phyloP scores from a whole-genome alignment of 495 filamentous ascomycete species.

The Lasiosphaeria ovina region DNA sequence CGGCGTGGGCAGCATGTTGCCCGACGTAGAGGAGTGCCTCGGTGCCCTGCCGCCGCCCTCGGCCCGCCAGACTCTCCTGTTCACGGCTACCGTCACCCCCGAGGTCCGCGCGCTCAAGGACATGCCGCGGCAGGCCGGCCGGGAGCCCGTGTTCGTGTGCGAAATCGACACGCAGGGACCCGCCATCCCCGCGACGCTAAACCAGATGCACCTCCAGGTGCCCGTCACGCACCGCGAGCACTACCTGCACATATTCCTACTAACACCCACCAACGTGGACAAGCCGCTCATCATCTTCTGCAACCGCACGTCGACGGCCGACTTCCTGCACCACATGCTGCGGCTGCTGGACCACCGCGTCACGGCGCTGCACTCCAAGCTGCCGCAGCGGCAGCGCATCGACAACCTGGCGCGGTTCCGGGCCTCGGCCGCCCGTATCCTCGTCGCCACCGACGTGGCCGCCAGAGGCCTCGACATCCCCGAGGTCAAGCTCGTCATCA shows the following conservation, averaged over 20 bases:
- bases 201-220: constrained; percentile 81
- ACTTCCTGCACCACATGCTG: constrained; percentile 81
- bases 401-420: constrained; percentile 89
- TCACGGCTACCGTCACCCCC: constrained; percentile 93
- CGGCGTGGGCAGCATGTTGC: constrained; percentile 76
- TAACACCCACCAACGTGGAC: constrained; percentile 69
- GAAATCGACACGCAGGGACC: constrained; percentile 76
- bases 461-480: constrained; percentile 96
- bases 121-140: constrained; percentile 61
- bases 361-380: constrained; percentile 81
- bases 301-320: constrained; percentile 87
- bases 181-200: constrained; percentile 75
- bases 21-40: constrained; percentile 86
- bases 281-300: constrained; percentile 88
- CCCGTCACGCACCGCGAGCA: constrained; percentile 88
- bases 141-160: constrained; percentile 79
- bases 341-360: constrained; percentile 83
- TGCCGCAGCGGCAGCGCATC: constrained; percentile 78
- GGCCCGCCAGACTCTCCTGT: constrained; percentile 86
- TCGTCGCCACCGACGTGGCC: constrained; percentile 95
- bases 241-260: constrained; percentile 86
- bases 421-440: constrained; percentile 81
- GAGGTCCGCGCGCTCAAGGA: constrained; percentile 83
- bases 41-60: constrained; percentile 66
- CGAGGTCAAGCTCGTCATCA: constrained; percentile 83